Percentiles rank a stretch among this genome's conserved stretches.
Evolutionary conservation across 441 rosid genomes (phyloP).

Genomic region (Dalechampia spathulata): DNA sequence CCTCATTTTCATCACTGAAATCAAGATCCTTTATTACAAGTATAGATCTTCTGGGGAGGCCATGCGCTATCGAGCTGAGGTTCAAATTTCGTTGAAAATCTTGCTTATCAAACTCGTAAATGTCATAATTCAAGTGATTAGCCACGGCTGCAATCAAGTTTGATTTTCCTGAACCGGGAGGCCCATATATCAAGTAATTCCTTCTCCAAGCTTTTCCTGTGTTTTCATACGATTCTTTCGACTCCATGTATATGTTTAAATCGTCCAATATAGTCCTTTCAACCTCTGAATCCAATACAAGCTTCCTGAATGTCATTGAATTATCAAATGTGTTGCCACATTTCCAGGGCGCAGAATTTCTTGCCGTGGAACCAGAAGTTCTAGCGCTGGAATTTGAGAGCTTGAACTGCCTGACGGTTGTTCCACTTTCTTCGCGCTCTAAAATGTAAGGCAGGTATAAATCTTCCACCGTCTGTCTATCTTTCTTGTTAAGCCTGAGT

Average conservation of each 20-base stretch:
- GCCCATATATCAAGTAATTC: constrained; percentile 1
- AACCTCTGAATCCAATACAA: background rate
- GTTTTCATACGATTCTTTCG: background rate
- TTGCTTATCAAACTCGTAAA: background rate
- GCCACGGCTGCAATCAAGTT: background rate
- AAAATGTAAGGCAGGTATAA: background rate
- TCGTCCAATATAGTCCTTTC: background rate
- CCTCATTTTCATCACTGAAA: background rate
- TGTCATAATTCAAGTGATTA: constrained; percentile 3
- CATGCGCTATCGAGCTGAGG: background rate
- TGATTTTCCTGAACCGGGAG: constrained; percentile 1
- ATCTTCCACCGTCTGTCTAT: background rate
- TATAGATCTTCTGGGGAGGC: background rate
- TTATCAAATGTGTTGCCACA: background rate
- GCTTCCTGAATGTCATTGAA: background rate
- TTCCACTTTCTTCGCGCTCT: background rate
- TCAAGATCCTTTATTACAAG: constrained; percentile 5
- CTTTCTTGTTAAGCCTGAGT: constrained; percentile 1
- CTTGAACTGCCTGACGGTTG: background rate
- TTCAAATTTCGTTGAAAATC: background rate
- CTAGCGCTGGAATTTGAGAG: no score
- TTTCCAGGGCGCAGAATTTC: background rate
- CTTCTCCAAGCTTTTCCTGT: constrained; percentile 3
- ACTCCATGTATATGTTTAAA: background rate
- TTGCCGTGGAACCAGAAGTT: no score